Evolutionary conservation across 179 eudicot species (phyloP), one percentile per base, ranked within the genome.

Genomic region (Drosera spatulata): DNA sequence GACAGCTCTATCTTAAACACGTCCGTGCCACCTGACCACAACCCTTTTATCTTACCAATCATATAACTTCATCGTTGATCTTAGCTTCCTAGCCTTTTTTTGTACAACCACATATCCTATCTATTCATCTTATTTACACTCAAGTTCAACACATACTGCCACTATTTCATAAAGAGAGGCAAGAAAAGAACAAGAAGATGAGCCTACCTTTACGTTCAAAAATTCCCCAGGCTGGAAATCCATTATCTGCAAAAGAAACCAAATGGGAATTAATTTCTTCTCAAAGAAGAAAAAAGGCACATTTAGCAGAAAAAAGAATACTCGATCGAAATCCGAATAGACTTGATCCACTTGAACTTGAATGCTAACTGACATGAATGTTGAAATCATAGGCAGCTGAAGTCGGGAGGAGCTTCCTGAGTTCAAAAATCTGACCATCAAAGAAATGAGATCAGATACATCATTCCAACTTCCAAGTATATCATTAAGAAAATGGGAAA

Each of bases 171-270:
- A 22, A 59, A 60, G 8, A 50, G 43, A 12, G 39, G 9, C 5
- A 41, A 14, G 49, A 2, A 38, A 5, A 63, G 10, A 10, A 15
- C 41, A 33, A 2, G 10, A 51, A 45, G 13, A 15, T 38, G 40
- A 12, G 33, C 33, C 33, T 78, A 93, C 99, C 99, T 93, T 93
- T 59, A 93, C 93, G 56, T 93, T 89, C 52, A 93, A 95, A 75
- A 78, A 93, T 76, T 93, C 99, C 56, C 99, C 99, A 15, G 96
- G 99, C 75, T 93, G 93, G 55, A 93, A 93, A 76, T 93, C 99
- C 99, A 93, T 93, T 68, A 93, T 82, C 99, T 89, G 89, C 74
- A 69, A 37, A 48, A 55, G 41, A 39, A 39, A 56, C 10, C 11
- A n/a, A 46, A 49, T 5, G 58, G 43, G 22, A 37, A n/a, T 41